Base-by-base conservation (phyloP, 2,329 filamentous ascomycete species). In the Aureobasidium leucospermi region DNA sequence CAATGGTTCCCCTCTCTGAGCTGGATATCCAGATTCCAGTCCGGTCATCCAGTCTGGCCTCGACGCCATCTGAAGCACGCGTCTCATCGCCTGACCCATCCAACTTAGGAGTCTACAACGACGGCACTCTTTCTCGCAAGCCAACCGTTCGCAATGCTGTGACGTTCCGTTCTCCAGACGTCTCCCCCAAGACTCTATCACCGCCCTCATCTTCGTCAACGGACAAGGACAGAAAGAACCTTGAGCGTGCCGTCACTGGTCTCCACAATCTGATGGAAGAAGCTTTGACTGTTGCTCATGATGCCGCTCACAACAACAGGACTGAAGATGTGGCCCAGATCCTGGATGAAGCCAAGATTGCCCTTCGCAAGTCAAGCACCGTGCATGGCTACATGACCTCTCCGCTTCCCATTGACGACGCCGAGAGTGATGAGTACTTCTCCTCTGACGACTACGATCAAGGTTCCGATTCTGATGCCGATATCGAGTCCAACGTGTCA, bases 211-310 rank as follows among this genome's bases (percentile, higher is more conserved):
- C 62, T n/a, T 62, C 63, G 16, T 61, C 62, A 9, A 47, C 56
- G 9, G 53, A 57, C 4, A 57, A 47, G 10, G 38, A 55, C 6
- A 43, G 16, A 19, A 60, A 38, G 34, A 52, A 60, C 8, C 62
- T 69, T 19, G 64, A 65, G 19, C 61, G 63, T 28, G 70, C 75
- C 9, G 72, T 77, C 6, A 70, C 70, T 31, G 71, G 69, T 0
- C 61, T 78, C 6, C 75, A 78, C 61, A 67, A 72, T n/a, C 67
- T 78, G 47, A 74, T 77, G 60, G 68, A 75, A 60, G 71, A 77
- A 59, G 75, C 75, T 1, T 65, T 74, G 11, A 60, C 68, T 1
- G 67, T 74, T 32, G 72, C 74, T 6, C 67, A 73, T 42, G 65
- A 70, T 41, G 69, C 69, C 2, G 64, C 68, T 7, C 63, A 73